phyloP scores from a whole-genome alignment of 257 asterid species.

The Petrea volubilis region DNA sequence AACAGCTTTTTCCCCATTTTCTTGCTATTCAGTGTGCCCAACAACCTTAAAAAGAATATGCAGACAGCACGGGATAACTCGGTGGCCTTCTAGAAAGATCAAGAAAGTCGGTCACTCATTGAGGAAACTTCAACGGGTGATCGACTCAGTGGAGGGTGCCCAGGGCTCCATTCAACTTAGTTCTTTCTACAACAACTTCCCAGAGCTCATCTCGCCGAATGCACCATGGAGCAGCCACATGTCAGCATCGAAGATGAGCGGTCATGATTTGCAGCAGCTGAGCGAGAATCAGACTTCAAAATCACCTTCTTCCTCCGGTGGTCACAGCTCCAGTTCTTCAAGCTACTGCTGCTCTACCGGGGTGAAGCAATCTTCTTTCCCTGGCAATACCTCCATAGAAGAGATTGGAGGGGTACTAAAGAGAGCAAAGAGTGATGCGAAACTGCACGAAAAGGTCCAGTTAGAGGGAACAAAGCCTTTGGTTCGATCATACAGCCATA shows the following conservation, averaged over 20 bases:
- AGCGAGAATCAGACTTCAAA: conserved; percentile 32
- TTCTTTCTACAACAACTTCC: conserved; percentile 78
- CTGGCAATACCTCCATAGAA: conserved; percentile 36
- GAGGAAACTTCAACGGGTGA: conserved; percentile 83
- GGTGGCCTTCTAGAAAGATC: conserved; percentile 93
- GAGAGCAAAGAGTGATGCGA: conserved; percentile 45
- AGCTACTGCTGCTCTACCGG: conserved; percentile 59
- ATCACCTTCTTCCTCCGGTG: conserved; percentile 62
- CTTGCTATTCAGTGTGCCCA: conserved; percentile 69
- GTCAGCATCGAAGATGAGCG: conserved; percentile 19
- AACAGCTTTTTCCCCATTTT: background rate
- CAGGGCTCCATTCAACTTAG: conserved; percentile 69
- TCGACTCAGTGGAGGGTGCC: conserved; percentile 80
- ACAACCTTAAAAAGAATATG: conserved; percentile 90
- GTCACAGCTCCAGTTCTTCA: conserved; percentile 75
- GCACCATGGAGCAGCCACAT: conserved; percentile 38
- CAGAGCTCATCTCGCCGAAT: conserved; percentile 62
- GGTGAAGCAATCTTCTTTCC: conserved; percentile 42
- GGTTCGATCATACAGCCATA: conserved; percentile 62
- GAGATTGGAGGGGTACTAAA: conserved; percentile 33
- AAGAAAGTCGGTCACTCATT: conserved; percentile 84
- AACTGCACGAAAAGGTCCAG: conserved; percentile 44
- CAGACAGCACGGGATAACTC: conserved; percentile 77
- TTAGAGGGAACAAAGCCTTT: conserved; percentile 54
- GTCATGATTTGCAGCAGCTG: conserved; percentile 19